Percentiles rank a stretch among this genome's conserved stretches.
These are phyloP conservation scores for Cutaneotrichosporon dermatis DNA, from an alignment of 1,284 basidiomycete species.

Conservation along the genomic window DNA sequence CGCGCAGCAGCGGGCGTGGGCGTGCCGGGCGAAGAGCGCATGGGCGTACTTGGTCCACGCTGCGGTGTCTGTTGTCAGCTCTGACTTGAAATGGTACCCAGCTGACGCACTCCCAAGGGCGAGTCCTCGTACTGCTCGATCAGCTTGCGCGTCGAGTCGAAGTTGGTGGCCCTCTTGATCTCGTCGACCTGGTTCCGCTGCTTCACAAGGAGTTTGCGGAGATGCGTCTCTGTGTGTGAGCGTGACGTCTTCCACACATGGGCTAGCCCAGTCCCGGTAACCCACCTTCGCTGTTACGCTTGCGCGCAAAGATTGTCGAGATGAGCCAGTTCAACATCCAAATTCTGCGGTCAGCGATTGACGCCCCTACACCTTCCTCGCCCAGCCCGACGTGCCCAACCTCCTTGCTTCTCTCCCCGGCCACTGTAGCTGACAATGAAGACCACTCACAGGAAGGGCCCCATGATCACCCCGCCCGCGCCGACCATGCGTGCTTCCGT, in stretches of 20 bases:
- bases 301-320: slow-evolving; percentile 79
- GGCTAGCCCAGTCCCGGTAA: slow-evolving; percentile 4
- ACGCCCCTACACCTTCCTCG: neutral
- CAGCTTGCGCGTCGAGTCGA: slow-evolving; percentile 82
- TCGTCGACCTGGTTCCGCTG: slow-evolving; percentile 88
- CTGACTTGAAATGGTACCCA: neutral
- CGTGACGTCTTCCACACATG: neutral
- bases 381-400: neutral
- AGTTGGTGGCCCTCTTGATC: slow-evolving; percentile 96
- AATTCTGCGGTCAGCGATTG: slow-evolving; percentile 55
- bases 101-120: slow-evolving; percentile 17
- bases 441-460: slow-evolving; percentile 68
- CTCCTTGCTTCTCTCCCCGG: neutral
- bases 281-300: slow-evolving; percentile 79
- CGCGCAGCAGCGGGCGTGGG: neutral
- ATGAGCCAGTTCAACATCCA: slow-evolving; percentile 76
- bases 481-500: slow-evolving; percentile 55
- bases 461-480: slow-evolving; percentile 58
- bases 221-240: slow-evolving; percentile 62
- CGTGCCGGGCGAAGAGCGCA: slow-evolving; percentile 3
- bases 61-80: slow-evolving; percentile 1
- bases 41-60: neutral
- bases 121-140: slow-evolving; percentile 83
- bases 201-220: slow-evolving; percentile 69
- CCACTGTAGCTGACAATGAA: neutral